Percentiles rank a stretch among this genome's conserved stretches.
Evolutionary conservation across 164 flowering plant species (phyloP).

Genomic region (Saururus chinensis): DNA sequence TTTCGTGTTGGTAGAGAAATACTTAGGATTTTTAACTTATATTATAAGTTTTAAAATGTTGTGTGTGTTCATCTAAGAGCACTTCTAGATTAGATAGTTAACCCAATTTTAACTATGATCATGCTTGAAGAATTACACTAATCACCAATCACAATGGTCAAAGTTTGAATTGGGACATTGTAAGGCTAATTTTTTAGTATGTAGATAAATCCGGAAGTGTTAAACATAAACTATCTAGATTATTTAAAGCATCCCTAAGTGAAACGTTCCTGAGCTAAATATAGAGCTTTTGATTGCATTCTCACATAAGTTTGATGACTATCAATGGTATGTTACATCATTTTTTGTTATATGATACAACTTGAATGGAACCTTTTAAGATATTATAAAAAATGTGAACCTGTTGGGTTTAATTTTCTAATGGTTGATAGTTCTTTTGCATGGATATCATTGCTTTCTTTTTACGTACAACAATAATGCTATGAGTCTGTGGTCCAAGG

Average conservation of each 20-base stretch:
- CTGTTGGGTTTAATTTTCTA: background rate
- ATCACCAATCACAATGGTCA: background rate
- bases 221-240: constrained; percentile 47
- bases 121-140: background rate
- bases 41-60: no score
- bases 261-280: constrained; percentile 37
- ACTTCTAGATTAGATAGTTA: background rate
- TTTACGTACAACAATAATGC: constrained; percentile 70
- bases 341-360: background rate
- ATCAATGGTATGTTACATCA: constrained; percentile 50
- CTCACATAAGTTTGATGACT: constrained; percentile 71
- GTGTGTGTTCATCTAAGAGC: no score
- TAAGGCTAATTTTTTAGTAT: constrained; percentile 21
- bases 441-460: background rate
- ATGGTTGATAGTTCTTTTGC: background rate
- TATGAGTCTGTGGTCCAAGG: constrained; percentile 65
- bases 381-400: background rate
- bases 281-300: constrained; percentile 56
- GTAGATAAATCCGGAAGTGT: constrained; percentile 42
- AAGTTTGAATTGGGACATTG: background rate
- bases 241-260: constrained; percentile 54
- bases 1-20: no score
- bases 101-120: background rate
- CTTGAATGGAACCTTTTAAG: background rate
- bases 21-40: no score